Base-by-base conservation (phyloP, 2,329 filamentous ascomycete species). In the Epichloe baconii region DNA sequence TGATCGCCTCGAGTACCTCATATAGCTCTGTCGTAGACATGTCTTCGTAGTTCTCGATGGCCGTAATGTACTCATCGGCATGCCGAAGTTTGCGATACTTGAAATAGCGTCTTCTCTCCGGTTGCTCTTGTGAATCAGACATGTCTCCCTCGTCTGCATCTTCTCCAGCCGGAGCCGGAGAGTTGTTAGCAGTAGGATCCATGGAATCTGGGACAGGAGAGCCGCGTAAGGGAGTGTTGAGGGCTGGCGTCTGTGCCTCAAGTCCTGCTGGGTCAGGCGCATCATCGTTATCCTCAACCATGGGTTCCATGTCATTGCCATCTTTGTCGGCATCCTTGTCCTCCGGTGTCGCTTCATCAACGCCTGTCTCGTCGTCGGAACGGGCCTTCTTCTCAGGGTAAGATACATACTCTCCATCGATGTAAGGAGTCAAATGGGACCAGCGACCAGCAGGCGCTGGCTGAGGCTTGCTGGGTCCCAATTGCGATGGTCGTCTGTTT, bases 81-180 rank as follows among this genome's bases (percentile, higher is more conserved):
- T 77, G 68, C 34, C 75, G 71, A 7, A 79, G 64, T 59, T 77
- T 76, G 47, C 69, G 70, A 59, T 75, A 80, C 3, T 62, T 60
- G 56, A 69, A 79, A 48, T 59, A 64, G 31, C 61, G 59, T 19
- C 55, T 57, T 19, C 53, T 57, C 34, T 62, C 63, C 5, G 58
- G 56, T 5, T 57, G 53, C 8, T 68, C 67, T 47, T 68, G 64
- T 12, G 64, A 62, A 38, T 68, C 66, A 6, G 63, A 61, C 31
- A 63, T 57, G 15, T 70, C 68, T 34, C 59, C 59, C 10, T 69
- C 67, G 14, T 68, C 67, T 3, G 55, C 58, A 12, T 70, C 68
- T 21, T 69, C 68, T 34, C 57, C 66, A 17, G 49, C 63, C 5
- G 66, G 65, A 50, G 62, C 68, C 17, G 69, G 68, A 1, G 68